Evolutionary conservation across 2,329 filamentous ascomycete genomes (phyloP).

Genomic region (Alternaria sp.): DNA sequence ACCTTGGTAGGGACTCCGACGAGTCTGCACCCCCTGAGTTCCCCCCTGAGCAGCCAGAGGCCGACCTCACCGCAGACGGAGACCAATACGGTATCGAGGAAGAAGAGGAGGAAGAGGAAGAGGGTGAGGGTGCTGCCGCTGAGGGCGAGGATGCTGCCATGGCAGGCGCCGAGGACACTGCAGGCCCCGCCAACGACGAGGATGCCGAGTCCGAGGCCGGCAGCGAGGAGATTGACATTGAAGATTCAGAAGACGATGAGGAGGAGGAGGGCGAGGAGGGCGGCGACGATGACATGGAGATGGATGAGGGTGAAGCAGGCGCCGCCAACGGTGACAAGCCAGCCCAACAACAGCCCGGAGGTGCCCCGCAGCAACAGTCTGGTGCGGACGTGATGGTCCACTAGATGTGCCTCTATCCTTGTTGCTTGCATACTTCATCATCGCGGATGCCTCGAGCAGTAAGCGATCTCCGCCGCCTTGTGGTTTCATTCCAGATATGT

Average conservation of each 20-base stretch:
- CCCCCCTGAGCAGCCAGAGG: slow-evolving; percentile 96
- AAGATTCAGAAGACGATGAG: slow-evolving; percentile 77
- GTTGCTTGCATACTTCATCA: slow-evolving; percentile 10
- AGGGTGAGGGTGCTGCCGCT: slow-evolving; percentile 59
- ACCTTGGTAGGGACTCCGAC: slow-evolving; percentile 85
- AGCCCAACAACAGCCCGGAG: slow-evolving; percentile 36
- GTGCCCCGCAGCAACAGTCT: slow-evolving; percentile 32
- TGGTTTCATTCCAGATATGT: slow-evolving; percentile 3
- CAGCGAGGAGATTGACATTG: slow-evolving; percentile 80
- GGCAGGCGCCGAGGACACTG: slow-evolving; percentile 71
- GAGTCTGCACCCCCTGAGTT: slow-evolving; percentile 95
- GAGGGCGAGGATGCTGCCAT: slow-evolving; percentile 77
- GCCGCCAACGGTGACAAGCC: slow-evolving; percentile 49
- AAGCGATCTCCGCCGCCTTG: not conserved
- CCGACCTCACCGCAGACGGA: slow-evolving; percentile 84
- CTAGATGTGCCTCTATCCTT: slow-evolving; percentile 25
- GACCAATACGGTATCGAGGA: slow-evolving; percentile 87
- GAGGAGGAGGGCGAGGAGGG: slow-evolving; percentile 70
- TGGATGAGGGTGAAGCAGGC: slow-evolving; percentile 61
- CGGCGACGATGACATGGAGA: slow-evolving; percentile 64
- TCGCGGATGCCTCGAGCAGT: slow-evolving; percentile 5
- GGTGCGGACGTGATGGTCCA: slow-evolving; percentile 54
- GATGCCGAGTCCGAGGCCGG: slow-evolving; percentile 76
- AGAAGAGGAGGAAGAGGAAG: slow-evolving; percentile 75
- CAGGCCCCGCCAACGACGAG: slow-evolving; percentile 65